Conservation (phyloP, 352 stramenopile species). For the Globisporangium polare region DNA sequence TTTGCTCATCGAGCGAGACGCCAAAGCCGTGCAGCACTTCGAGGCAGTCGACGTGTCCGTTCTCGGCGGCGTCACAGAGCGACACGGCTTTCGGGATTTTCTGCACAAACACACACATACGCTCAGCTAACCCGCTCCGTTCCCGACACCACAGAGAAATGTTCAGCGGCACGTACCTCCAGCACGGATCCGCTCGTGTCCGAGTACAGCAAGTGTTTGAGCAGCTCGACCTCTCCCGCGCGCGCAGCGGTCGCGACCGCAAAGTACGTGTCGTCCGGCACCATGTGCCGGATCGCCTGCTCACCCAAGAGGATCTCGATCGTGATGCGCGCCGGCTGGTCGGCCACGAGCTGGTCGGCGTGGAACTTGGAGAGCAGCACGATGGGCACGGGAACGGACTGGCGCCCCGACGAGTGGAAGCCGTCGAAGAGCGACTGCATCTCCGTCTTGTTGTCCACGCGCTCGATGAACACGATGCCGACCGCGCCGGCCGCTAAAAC, state of each 20-base stretch:
- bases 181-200: constrained; percentile 56
- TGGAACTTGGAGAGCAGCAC: constrained; percentile 77
- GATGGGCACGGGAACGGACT: constrained; percentile 71
- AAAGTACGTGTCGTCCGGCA: constrained; percentile 71
- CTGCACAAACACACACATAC: constrained; percentile 20
- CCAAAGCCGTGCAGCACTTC: constrained; percentile 78
- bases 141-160: too few species aligned
- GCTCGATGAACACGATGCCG: constrained; percentile 79
- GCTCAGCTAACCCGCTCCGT: not conserved
- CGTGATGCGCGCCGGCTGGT: constrained; percentile 48
- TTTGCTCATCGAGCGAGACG: constrained; percentile 80
- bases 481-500: constrained; percentile 57
- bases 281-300: constrained; percentile 61
- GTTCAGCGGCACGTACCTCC: constrained; percentile 33
- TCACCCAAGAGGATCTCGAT: constrained; percentile 74
- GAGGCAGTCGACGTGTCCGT: constrained; percentile 79
- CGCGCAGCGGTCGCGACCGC: constrained; percentile 64
- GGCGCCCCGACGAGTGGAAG: constrained; percentile 81
- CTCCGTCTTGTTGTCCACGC: constrained; percentile 41
- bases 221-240: constrained; percentile 65
- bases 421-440: constrained; percentile 82
- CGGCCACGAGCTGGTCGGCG: constrained; percentile 58
- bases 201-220: constrained; percentile 70
- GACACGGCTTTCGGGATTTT: constrained; percentile 72
- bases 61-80: constrained; percentile 77